Evolutionary conservation across 192 early-diverging fungal species (phyloP).

Genomic region (Coemansia guatemalensis): DNA sequence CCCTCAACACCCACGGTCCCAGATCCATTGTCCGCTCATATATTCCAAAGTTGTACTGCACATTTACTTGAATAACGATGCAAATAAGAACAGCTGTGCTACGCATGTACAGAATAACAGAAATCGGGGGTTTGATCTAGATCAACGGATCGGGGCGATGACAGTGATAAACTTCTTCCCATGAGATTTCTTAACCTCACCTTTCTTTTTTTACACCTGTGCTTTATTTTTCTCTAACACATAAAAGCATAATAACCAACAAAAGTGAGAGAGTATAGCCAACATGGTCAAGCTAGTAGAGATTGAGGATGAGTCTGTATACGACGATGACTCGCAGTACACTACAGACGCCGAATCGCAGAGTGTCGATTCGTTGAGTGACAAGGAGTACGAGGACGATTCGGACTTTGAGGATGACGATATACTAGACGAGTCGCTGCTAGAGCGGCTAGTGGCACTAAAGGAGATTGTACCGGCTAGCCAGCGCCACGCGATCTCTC

Average conservation of each 20-base stretch:
- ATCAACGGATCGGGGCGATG: no score
- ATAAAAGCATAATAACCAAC: background rate
- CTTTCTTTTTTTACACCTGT: no score
- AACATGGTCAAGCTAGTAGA: slow-evolving; percentile 52
- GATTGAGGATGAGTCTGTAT: slow-evolving; percentile 39
- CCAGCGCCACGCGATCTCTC: slow-evolving; percentile 65
- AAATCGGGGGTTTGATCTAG: no score
- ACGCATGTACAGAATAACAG: no score
- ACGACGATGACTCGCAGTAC: slow-evolving; percentile 50
- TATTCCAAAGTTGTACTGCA: no score
- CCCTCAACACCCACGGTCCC: no score
- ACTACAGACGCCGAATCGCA: slow-evolving; percentile 33
- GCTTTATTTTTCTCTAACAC: background rate
- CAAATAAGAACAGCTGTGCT: no score
- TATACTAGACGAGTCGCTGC: slow-evolving; percentile 74
- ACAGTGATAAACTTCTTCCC: no score
- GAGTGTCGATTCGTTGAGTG: slow-evolving; percentile 6
- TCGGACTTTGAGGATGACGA: slow-evolving; percentile 67
- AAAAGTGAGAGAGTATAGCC: background rate
- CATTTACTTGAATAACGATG: no score
- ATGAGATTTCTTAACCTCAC: no score
- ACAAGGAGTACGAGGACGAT: slow-evolving; percentile 51
- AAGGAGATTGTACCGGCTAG: slow-evolving; percentile 84
- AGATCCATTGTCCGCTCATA: no score
- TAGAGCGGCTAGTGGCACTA: slow-evolving; percentile 80